Conservation (phyloP, 768 basidiomycete species). For the Pilatotrama ljubarskyi region DNA sequence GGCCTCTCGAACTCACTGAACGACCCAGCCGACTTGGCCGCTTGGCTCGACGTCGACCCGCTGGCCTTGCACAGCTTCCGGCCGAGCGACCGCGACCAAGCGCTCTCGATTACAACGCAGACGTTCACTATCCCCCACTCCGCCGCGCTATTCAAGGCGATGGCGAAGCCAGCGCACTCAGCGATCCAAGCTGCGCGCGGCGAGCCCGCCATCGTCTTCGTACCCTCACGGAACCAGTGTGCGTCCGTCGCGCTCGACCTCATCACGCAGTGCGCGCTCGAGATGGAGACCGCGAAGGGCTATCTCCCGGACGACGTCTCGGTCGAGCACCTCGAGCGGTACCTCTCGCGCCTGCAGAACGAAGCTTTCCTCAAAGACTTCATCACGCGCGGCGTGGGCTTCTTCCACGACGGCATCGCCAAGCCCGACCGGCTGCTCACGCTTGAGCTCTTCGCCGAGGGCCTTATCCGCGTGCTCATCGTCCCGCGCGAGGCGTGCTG, state of each 20-base stretch:
- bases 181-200: constrained; percentile 55
- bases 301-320: constrained; percentile 58
- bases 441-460: constrained; percentile 80
- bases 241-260: constrained; percentile 74
- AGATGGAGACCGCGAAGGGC: constrained; percentile 65
- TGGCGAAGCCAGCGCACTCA: constrained; percentile 86
- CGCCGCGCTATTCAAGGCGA: constrained; percentile 82
- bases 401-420: constrained; percentile 75
- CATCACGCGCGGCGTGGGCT: constrained; percentile 82
- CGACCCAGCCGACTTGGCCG: constrained; percentile 77
- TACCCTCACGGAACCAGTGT: constrained; percentile 83
- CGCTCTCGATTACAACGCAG: constrained; percentile 64
- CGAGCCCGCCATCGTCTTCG: constrained; percentile 75
- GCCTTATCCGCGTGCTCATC: constrained; percentile 76
- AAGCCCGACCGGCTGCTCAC: constrained; percentile 69
- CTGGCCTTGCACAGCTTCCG: constrained; percentile 72
- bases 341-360: constrained; percentile 62
- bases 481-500: constrained; percentile 84
- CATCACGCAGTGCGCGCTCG: constrained; percentile 82
- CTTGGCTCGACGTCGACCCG: constrained; percentile 77
- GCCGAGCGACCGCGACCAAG: constrained; percentile 80
- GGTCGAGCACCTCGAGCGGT: constrained; percentile 57
- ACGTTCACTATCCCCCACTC: constrained; percentile 89
- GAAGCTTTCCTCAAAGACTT: constrained; percentile 58
- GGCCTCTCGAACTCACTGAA: constrained; percentile 78